Evolutionary conservation across 1,139 yeast species (phyloP).

Genomic region (Ogataea hybrid): DNA sequence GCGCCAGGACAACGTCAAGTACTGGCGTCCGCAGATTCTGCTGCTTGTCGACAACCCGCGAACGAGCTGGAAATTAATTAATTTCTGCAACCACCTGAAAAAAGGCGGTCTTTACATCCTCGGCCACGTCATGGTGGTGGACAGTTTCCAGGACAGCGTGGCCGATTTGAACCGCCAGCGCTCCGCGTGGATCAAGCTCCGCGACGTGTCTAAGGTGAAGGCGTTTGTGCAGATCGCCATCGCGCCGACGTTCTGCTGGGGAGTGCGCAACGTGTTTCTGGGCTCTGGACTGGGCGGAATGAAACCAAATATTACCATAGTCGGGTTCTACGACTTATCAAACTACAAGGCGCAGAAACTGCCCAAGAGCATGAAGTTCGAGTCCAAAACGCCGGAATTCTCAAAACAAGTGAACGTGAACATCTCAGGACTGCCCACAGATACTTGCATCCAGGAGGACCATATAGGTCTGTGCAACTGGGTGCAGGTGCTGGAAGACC

Average conservation of each 20-base stretch:
- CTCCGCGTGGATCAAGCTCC: slow-evolving; percentile 76
- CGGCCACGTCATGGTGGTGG: slow-evolving; percentile 80
- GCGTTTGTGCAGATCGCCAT: slow-evolving; percentile 93
- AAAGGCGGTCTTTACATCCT: slow-evolving; percentile 91
- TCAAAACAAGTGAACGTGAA: slow-evolving; percentile 29
- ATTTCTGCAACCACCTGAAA: slow-evolving; percentile 91
- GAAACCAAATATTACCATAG: slow-evolving; percentile 91
- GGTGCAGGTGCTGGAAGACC: slow-evolving; percentile 90
- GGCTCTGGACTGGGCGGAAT: slow-evolving; percentile 97
- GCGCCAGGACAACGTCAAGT: slow-evolving; percentile 89
- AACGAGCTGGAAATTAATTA: slow-evolving; percentile 85
- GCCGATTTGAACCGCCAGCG: slow-evolving; percentile 70
- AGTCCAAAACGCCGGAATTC: slow-evolving; percentile 20
- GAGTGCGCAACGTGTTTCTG: slow-evolving; percentile 85
- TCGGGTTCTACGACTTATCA: slow-evolving; percentile 75
- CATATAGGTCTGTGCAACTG: slow-evolving; percentile 75
- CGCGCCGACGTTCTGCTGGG: slow-evolving; percentile 90
- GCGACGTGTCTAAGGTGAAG: slow-evolving; percentile 75
- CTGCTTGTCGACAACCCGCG: slow-evolving; percentile 87
- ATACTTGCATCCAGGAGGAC: slow-evolving; percentile 67
- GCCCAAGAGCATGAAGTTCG: slow-evolving; percentile 24
- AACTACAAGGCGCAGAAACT: slow-evolving; percentile 18
- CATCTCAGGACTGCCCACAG: slow-evolving; percentile 65
- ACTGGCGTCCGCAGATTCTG: slow-evolving; percentile 95
- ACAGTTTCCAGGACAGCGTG: slow-evolving; percentile 53